Conservation (phyloP, 139 green algal species). For the Volvox africanus region DNA sequence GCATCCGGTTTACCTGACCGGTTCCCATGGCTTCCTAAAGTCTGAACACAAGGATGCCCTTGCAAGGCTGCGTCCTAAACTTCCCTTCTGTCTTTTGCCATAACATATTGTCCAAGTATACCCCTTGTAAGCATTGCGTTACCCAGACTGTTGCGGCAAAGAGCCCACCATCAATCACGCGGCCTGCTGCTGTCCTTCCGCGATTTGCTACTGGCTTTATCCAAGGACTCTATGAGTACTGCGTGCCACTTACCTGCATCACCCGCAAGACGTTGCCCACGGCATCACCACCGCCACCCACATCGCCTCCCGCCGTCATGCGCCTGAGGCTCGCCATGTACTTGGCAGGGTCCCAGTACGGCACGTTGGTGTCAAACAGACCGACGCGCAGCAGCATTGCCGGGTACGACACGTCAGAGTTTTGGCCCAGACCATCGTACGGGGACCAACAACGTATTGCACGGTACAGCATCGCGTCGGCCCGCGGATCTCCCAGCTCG, state of each 20-base stretch:
- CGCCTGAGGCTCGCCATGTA: conserved; percentile 16
- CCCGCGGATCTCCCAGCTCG: conserved; percentile 26
- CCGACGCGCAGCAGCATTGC: conserved; percentile 16
- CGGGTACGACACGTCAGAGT: background rate
- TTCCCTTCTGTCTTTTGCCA: too few species aligned
- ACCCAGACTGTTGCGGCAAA: too few species aligned
- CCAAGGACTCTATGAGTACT: background rate
- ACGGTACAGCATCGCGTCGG: background rate
- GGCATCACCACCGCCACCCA: background rate
- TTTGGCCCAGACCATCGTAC: conserved; percentile 5
- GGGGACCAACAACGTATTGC: background rate
- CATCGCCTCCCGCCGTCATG: background rate
- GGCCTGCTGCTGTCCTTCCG: too few species aligned
- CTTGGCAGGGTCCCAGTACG: conserved; percentile 42
- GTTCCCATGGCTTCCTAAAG: too few species aligned
- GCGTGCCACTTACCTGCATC: conserved; percentile 21
- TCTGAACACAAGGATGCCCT: too few species aligned
- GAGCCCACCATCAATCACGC: too few species aligned
- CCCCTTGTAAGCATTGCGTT: too few species aligned
- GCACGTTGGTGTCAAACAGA: conserved; percentile 36
- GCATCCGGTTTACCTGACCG: too few species aligned
- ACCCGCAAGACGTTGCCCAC: background rate
- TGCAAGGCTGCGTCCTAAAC: too few species aligned
- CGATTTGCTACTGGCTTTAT: too few species aligned
- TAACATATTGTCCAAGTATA: too few species aligned